Evolutionary conservation across 257 asterid genomes (phyloP), one percentile per base, ranked within the genome.

Genomic region (Agastache rugosa): DNA sequence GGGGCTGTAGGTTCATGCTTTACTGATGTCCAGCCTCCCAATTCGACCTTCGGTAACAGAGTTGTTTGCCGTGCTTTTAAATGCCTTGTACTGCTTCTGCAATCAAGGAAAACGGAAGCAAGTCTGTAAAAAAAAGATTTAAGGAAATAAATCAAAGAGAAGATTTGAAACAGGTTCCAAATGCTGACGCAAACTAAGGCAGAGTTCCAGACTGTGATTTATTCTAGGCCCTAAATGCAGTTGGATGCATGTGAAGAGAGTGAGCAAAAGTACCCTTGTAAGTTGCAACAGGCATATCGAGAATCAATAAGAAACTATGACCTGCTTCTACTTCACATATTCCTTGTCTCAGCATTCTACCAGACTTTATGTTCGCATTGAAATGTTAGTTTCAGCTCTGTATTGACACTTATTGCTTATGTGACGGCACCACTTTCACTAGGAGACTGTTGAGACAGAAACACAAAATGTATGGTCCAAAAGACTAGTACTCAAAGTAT

Each of bases 11-110:
- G 74, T 60, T 84, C 82, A 45, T 44, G 88, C 73, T 86, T 91
- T 39, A 88, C 96, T 22, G 97, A 82, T 55, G 85, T 90, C 97
- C 97, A 91, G 72, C 90, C 78, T 63, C 93, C 90, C 60, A 3
- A 68, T 74, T 87, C 87, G 62, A 67, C 80, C 84, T 83, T 86
- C 20, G 83, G 85, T 72, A 64, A 72, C 37, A 35, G 48, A 68
- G 81, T 72, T 72, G 75, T 67, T 74, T 68, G 80, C 72, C 56
- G 84, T 80, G 70, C 81, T 79, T 71, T 80, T 70, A 81, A 51
- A 63, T 47, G 82, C 73, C 50, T 69, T 58, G 79, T 73, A 55
- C 67, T 47, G 73, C n/a, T n/a, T n/a, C 87, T 84, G 78, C 69
- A 62, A n/a, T n/a, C n/a, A n/a, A n/a, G n/a, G n/a, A n/a, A n/a